Evolutionary conservation across 2,329 filamentous ascomycete species (phyloP).

Genomic region (Talaromyces sp.): DNA sequence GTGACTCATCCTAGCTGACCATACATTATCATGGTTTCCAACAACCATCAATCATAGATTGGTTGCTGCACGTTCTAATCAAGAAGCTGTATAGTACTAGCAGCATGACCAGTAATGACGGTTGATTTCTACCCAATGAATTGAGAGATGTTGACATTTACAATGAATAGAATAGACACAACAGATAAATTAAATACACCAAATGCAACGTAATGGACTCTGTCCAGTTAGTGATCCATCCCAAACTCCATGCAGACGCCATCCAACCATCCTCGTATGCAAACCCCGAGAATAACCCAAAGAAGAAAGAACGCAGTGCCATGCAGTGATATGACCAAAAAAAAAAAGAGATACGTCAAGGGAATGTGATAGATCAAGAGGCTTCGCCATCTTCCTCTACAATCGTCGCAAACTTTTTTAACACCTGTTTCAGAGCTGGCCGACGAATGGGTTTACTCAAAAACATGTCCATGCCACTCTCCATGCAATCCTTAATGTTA

Average conservation of each 20-base stretch:
- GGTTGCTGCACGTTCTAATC: background rate
- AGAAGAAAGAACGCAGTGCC: background rate
- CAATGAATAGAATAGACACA: background rate
- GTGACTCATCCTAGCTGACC: background rate
- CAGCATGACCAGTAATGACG: background rate
- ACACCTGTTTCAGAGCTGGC: conserved; percentile 79
- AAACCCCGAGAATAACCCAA: background rate
- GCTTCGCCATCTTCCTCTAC: conserved; percentile 47
- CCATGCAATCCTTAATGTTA: conserved; percentile 80
- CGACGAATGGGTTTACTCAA: conserved; percentile 70
- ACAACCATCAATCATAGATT: background rate
- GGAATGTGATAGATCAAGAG: background rate
- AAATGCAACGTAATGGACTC: background rate
- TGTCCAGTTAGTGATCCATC: background rate
- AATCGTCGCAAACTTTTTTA: conserved; percentile 75
- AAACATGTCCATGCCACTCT: conserved; percentile 90
- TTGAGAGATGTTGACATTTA: background rate
- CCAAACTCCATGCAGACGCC: conserved; percentile 4
- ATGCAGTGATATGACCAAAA: background rate
- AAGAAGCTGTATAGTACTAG: background rate
- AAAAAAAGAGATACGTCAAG: background rate
- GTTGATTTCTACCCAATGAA: too few relatives aligned
- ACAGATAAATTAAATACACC: background rate
- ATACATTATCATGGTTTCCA: background rate
- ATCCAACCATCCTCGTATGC: conserved; percentile 8